These are phyloP conservation scores for Lactarius tabidus DNA, from an alignment of 768 basidiomycete genomes.

Conservation along the genomic window DNA sequence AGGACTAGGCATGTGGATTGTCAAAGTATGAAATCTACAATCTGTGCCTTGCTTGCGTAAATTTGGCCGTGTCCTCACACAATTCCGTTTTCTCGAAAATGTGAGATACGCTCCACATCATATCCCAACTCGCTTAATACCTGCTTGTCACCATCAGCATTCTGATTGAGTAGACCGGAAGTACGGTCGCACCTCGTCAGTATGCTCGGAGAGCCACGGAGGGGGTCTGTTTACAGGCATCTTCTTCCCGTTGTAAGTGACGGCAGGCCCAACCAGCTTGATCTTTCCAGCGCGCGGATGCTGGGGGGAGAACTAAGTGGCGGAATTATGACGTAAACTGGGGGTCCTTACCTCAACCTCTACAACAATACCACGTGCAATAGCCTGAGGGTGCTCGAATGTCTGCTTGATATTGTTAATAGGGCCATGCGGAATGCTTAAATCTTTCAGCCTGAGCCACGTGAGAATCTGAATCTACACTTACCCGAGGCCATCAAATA, in stretches of 20 bases:
- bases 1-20: not conserved
- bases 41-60: not conserved
- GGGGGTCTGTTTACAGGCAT: constrained; percentile 39
- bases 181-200: constrained; percentile 32
- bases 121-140: constrained; percentile 22
- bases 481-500: constrained; percentile 75
- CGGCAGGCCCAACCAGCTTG: constrained; percentile 40
- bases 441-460: constrained; percentile 8
- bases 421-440: constrained; percentile 79
- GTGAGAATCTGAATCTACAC: constrained; percentile 26
- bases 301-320: constrained; percentile 9
- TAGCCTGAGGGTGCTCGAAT: constrained; percentile 83
- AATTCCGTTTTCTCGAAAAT: constrained; percentile 19
- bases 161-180: not conserved
- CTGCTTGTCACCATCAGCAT: constrained; percentile 7
- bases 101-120: constrained; percentile 13
- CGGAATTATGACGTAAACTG: not conserved
- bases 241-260: constrained; percentile 38
- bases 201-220: constrained; percentile 44
- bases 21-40: not conserved
- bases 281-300: constrained; percentile 41
- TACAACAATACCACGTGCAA: constrained; percentile 68
- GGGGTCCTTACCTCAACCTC: constrained; percentile 67
- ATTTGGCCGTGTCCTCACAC: constrained; percentile 8
- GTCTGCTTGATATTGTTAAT: constrained; percentile 91